A percentile compares a stretch with the other conserved stretches of the same genome.
These are phyloP conservation scores for Nicotiana otophora DNA, from an alignment of 257 asterid species.

Conservation along the genomic window DNA sequence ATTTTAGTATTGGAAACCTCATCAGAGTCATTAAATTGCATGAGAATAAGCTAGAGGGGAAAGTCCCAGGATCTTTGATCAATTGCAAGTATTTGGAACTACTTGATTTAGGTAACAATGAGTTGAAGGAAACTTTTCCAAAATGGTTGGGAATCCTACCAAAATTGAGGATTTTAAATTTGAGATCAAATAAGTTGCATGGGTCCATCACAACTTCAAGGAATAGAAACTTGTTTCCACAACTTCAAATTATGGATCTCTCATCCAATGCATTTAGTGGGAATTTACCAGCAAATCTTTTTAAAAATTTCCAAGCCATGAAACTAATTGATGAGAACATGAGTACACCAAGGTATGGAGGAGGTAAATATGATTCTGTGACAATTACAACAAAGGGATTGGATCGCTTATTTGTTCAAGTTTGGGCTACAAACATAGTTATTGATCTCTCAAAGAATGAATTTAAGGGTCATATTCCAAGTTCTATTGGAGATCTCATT, in stretches of 20 bases:
- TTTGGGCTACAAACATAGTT: neutral
- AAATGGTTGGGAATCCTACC: conserved; percentile 1
- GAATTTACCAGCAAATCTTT: neutral
- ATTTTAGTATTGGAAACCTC: neutral
- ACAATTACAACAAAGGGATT: neutral
- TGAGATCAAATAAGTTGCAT: neutral
- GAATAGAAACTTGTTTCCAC: neutral
- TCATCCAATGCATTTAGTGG: neutral
- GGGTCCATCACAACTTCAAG: neutral
- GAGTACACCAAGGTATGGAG: neutral
- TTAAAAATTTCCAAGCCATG: neutral
- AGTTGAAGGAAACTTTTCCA: neutral
- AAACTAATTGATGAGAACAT: neutral
- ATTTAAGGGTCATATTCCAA: neutral
- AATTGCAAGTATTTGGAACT: neutral
- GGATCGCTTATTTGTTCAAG: fast-evolving
- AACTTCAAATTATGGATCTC: neutral
- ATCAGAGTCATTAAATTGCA: neutral
- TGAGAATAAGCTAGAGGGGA: neutral
- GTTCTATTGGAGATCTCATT: neutral
- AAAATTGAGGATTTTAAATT: neutral
- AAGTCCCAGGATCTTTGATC: neutral
- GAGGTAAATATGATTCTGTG: neutral
- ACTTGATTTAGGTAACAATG: neutral
- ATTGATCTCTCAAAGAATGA: conserved; percentile 1